Percentiles rank a stretch among this genome's conserved stretches.
These are phyloP conservation scores for Fusarium devonianum DNA, from an alignment of 2,329 filamentous ascomycete species.

Conservation along the genomic window DNA sequence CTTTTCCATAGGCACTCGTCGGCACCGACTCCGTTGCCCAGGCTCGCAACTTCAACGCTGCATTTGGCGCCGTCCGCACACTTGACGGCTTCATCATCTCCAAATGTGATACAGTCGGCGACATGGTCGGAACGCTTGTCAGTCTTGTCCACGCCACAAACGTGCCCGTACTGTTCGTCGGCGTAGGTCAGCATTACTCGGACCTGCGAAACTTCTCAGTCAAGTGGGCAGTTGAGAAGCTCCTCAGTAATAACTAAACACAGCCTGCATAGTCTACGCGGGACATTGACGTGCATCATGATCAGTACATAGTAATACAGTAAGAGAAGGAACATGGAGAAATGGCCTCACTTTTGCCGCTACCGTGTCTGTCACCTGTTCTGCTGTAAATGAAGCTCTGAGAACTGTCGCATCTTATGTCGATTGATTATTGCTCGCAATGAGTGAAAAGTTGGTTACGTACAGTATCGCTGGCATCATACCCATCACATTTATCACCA, in stretches of 20 bases:
- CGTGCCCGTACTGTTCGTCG: slow-evolving; percentile 93
- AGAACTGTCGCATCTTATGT: slow-evolving; percentile 4
- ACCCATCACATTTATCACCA: slow-evolving; percentile 21
- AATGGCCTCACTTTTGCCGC: no score
- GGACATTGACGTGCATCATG: slow-evolving; percentile 1
- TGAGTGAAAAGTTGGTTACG: slow-evolving; percentile 43
- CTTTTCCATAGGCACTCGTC: slow-evolving; percentile 75
- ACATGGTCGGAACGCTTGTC: slow-evolving; percentile 95
- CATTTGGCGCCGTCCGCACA: slow-evolving; percentile 80
- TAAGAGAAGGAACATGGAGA: slow-evolving; percentile 10
- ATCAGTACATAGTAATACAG: slow-evolving; percentile 16
- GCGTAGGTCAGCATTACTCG: slow-evolving; percentile 73
- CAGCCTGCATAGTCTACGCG: not conserved
- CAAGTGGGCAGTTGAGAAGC: slow-evolving; percentile 72
- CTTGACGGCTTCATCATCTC: slow-evolving; percentile 98
- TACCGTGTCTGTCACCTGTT: no score
- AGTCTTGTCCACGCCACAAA: slow-evolving; percentile 97
- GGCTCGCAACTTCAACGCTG: slow-evolving; percentile 93
- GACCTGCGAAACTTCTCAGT: slow-evolving; percentile 74
- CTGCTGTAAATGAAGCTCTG: no score
- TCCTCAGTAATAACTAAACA: slow-evolving; percentile 59
- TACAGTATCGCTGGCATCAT: no score
- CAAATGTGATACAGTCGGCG: slow-evolving; percentile 99
- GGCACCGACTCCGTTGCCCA: slow-evolving; percentile 96
- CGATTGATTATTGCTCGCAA: slow-evolving; percentile 22